These are phyloP conservation scores for Drechmeria coniospora DNA, from an alignment of 2,329 filamentous ascomycete species.

Conservation along the genomic window DNA sequence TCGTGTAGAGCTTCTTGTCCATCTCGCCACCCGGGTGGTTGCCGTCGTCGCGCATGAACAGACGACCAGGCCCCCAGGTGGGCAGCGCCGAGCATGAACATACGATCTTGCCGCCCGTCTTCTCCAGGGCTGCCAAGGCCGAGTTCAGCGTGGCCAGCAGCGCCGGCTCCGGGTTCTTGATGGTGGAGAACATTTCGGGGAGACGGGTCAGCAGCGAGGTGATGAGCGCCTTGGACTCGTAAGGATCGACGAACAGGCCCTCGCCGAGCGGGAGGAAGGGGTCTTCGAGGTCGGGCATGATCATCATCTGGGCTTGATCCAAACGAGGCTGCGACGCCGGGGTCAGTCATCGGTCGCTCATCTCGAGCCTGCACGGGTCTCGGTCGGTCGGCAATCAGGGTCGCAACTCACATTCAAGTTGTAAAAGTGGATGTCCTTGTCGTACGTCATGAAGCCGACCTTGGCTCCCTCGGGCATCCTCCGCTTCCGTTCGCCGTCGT, in stretches of 20 bases:
- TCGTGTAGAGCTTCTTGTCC: constrained; percentile 82
- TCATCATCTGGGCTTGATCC: constrained; percentile 90
- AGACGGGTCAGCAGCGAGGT: constrained; percentile 71
- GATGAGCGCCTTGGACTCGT: constrained; percentile 77
- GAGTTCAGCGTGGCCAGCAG: constrained; percentile 73
- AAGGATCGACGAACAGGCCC: constrained; percentile 86
- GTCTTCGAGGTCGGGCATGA: constrained; percentile 95
- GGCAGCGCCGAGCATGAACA: constrained; percentile 78
- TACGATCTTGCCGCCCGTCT: constrained; percentile 83
- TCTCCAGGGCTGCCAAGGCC: constrained; percentile 65
- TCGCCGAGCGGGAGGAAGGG: constrained; percentile 87
- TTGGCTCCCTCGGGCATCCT: constrained; percentile 64
- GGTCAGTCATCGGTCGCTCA: constrained; percentile 6
- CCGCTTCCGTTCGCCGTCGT: constrained; percentile 35
- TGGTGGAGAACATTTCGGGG: constrained; percentile 69
- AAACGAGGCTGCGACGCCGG: constrained; percentile 50
- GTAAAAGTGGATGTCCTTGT: constrained; percentile 96
- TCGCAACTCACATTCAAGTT: constrained; percentile 75
- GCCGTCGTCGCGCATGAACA: constrained; percentile 77
- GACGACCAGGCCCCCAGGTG: constrained; percentile 75
- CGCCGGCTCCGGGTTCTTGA: constrained; percentile 85
- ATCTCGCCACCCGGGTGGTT: constrained; percentile 75
- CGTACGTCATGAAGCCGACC: constrained; percentile 89
- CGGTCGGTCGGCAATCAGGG: too few relatives aligned
- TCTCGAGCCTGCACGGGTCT: not conserved